Base-by-base conservation (phyloP, 2,329 filamentous ascomycete species). In the Penicillium olsonii region DNA sequence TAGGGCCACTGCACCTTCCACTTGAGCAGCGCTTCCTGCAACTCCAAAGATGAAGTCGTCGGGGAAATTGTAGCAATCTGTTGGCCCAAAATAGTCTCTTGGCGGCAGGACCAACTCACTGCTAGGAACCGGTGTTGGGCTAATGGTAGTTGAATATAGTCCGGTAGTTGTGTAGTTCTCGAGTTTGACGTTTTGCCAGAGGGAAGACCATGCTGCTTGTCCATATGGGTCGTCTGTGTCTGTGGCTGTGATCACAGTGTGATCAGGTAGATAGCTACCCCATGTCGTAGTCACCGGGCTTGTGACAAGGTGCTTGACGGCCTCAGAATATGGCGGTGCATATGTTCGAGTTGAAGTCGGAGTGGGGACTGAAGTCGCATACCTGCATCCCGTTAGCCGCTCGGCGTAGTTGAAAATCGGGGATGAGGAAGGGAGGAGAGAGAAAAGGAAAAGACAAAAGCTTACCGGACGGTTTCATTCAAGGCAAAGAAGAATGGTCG, bases 81-180 rank as follows among this genome's bases (percentile, higher is more conserved):
- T 61, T 0, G 78, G 73, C 0, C 69, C 70, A 47, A 80, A 78
- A 50, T 79, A 80, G 41, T 79, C 75, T 1, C 69, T 61, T 0
- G 82, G 81, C 0, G 82, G 82, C 0, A 82, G 69, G 5, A 84
- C 68, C 1, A 85, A 70, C 48, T 84, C 79, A 45, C 68, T 77
- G 1, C 71, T 79, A 0, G 81, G 77, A 1, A 85, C 65, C 0
- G 81, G 73, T 0, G 80, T 84, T 0, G 82, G 79, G 3, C 68
- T 72, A 2, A 81, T 80, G 0, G 81, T 84, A 0, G 80, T 80
- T 2, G 71, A 72, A 52, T 75, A 74, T n/a, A 75, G 53, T 1
- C 65, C 63, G n/a, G 65, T 62, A 12, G 66, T 54, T 1, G 67
- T 69, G 40, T 68, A 70, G 35, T 70, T 66, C 5, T 60, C 52